Evolutionary conservation across 139 green algal species (phyloP).

Genomic region (Pedinophyceae sp.): DNA sequence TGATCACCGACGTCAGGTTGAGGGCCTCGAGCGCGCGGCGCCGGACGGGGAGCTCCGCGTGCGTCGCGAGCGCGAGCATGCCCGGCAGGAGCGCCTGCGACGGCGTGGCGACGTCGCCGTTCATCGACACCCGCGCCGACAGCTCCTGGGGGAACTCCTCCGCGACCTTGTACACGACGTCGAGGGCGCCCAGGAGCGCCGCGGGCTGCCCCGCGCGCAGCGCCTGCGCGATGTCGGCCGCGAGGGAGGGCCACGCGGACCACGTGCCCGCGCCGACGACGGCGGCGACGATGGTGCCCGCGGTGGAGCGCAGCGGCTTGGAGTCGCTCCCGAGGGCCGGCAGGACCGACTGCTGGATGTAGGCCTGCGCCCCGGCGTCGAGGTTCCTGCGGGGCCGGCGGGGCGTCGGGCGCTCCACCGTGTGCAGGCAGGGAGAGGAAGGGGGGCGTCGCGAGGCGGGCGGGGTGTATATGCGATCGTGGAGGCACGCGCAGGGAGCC

Average conservation of each 20-base stretch:
- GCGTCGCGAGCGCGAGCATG: constrained; percentile 41
- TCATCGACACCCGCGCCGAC: constrained; percentile 26
- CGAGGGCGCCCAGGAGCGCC: constrained; percentile 78
- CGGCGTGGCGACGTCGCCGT: no score
- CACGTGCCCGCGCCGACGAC: constrained; percentile 38
- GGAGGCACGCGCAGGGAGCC: constrained; percentile 1
- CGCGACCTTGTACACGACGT: constrained; percentile 81
- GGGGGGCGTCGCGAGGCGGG: no score
- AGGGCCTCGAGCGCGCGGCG: constrained; percentile 31
- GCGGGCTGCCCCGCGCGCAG: no score
- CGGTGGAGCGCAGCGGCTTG: constrained; percentile 57
- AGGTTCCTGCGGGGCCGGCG: background rate
- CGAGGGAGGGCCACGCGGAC: constrained; percentile 58
- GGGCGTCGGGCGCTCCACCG: background rate
- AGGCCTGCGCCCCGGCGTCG: background rate
- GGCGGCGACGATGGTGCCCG: constrained; percentile 43
- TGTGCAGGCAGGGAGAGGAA: background rate
- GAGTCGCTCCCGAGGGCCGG: constrained; percentile 34
- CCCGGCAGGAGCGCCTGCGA: constrained; percentile 42
- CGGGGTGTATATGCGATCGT: no score
- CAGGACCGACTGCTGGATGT: constrained; percentile 39
- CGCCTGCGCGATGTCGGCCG: constrained; percentile 30
- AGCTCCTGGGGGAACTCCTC: constrained; percentile 52
- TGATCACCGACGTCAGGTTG: constrained; percentile 52
- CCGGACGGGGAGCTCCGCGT: constrained; percentile 18